Percentiles rank a stretch among this genome's conserved stretches.
phyloP scores from a whole-genome alignment of 768 basidiomycete genomes.

The Chiua virens region DNA sequence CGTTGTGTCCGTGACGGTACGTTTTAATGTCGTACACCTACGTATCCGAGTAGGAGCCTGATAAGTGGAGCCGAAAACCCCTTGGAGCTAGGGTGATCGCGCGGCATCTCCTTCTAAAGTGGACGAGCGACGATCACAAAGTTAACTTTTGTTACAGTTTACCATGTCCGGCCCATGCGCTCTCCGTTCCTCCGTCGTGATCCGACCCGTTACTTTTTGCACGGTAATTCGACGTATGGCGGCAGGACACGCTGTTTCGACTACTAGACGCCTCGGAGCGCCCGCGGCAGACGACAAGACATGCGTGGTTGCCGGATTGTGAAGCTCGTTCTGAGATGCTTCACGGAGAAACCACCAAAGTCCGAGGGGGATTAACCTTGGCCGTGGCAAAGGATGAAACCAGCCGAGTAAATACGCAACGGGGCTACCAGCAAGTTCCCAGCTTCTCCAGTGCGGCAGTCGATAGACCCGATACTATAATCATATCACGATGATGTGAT shows the following conservation, averaged over 20 bases:
- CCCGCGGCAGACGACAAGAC: too few species aligned
- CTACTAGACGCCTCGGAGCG: not conserved
- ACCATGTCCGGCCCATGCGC: not conserved
- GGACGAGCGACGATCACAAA: constrained; percentile 10
- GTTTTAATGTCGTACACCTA: constrained; percentile 8
- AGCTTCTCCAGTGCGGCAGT: not conserved
- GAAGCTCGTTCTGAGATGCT: constrained; percentile 12
- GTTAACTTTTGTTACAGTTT: constrained; percentile 6
- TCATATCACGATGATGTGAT: constrained; percentile 18
- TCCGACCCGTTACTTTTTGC: constrained; percentile 10
- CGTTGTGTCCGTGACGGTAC: constrained; percentile 9
- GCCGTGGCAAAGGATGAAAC: constrained; percentile 1
- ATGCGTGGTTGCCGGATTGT: not conserved
- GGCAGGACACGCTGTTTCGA: not conserved
- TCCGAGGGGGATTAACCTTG: constrained; percentile 28
- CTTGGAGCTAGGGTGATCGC: constrained; percentile 13
- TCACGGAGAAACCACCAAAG: constrained; percentile 5
- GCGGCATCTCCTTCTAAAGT: constrained; percentile 22
- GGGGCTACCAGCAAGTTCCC: constrained; percentile 15
- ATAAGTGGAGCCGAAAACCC: not conserved
- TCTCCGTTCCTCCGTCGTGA: not conserved
- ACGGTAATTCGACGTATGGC: not conserved
- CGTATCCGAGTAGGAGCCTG: not conserved
- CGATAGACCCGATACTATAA: constrained; percentile 17
- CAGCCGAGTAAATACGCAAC: not conserved